phyloP scores from a whole-genome alignment of 169 alveolate genomes.

The Perkinsus marinus region DNA sequence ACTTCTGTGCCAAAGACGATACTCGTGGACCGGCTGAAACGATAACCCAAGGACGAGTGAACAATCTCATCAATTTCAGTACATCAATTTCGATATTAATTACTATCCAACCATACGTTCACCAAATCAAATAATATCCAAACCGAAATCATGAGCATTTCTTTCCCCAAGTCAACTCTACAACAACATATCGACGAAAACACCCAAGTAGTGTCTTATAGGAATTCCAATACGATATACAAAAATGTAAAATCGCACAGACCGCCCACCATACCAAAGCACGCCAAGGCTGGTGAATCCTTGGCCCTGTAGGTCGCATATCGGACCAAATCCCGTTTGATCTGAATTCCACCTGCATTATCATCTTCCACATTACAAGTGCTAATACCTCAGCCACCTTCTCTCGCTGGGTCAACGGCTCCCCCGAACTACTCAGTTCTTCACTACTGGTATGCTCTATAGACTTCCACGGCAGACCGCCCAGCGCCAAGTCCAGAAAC shows the following conservation, averaged over 20 bases:
- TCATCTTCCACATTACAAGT: too few species aligned
- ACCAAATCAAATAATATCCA: too few species aligned
- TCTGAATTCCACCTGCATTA: neutral
- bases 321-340: neutral
- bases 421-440: neutral
- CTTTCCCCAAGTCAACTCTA: too few species aligned
- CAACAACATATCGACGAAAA: too few species aligned
- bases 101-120: too few species aligned
- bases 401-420: neutral
- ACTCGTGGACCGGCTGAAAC: neutral
- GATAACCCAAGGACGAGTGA: neutral
- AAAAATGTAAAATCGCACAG: too few species aligned
- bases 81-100: too few species aligned
- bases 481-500: neutral
- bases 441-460: neutral
- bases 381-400: neutral
- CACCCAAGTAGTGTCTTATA: too few species aligned
- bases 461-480: neutral
- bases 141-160: too few species aligned
- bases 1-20: neutral
- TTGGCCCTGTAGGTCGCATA: neutral
- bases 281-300: neutral
- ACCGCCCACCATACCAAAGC: neutral
- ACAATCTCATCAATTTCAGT: neutral
- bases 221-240: too few species aligned